These are phyloP conservation scores for Pelargonium cotyledonis DNA, from an alignment of 441 rosid species.

Conservation along the genomic window DNA sequence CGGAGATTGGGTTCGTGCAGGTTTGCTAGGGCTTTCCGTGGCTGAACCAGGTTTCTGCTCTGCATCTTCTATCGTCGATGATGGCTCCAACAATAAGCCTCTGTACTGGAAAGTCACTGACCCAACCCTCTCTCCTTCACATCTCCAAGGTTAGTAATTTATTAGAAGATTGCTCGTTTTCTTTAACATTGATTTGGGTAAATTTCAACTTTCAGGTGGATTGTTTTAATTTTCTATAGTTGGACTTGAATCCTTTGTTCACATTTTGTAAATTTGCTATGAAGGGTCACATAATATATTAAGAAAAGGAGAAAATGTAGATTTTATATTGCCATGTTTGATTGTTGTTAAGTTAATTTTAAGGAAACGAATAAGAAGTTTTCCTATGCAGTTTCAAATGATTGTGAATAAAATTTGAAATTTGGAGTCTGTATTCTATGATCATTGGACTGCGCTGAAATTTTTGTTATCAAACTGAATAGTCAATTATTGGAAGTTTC, in stretches of 20 bases:
- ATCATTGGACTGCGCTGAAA: not conserved
- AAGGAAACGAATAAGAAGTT: not conserved
- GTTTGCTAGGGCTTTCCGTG: constrained; percentile 30
- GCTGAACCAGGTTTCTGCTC: constrained; percentile 65
- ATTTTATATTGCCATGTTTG: not conserved
- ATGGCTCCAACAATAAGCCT: constrained; percentile 35
- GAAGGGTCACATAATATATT: not conserved
- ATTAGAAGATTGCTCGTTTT: not conserved
- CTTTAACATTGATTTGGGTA: not conserved
- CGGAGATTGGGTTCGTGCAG: constrained; percentile 23
- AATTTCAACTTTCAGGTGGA: not conserved
- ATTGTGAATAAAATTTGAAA: not conserved
- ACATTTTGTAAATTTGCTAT: not conserved
- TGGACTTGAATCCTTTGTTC: not conserved
- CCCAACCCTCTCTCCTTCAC: constrained; percentile 81
- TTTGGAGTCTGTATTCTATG: not conserved
- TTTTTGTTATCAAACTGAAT: not conserved
- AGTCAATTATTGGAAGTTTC: not conserved
- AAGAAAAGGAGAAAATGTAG: not conserved
- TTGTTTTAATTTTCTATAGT: not conserved
- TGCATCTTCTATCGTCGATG: constrained; percentile 38
- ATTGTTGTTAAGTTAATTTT: not conserved
- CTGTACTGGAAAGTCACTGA: constrained; percentile 75
- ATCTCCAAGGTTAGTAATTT: constrained; percentile 50
- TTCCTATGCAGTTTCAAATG: not conserved